Conservation (phyloP, 768 basidiomycete species). For the Clavulina sp. region DNA sequence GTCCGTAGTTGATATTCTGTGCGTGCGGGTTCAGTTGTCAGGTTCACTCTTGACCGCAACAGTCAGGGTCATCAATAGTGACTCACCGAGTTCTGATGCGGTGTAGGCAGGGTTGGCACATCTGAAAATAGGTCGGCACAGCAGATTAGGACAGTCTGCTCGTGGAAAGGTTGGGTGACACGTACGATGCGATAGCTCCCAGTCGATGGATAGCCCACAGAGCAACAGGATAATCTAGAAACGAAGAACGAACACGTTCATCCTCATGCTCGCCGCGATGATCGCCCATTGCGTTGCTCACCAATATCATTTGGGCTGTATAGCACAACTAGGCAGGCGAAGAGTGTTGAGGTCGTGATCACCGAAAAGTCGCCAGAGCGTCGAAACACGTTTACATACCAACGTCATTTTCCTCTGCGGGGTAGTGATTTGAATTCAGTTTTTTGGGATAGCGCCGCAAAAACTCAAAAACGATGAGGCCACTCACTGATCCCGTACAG, state of each 20-base stretch:
- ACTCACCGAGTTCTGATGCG: constrained; percentile 12
- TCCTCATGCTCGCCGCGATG: not conserved
- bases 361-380: not conserved
- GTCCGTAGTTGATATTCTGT: constrained; percentile 11
- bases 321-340: constrained; percentile 5
- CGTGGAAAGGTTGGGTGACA: not conserved
- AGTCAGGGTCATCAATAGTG: not conserved
- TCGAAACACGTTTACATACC: constrained; percentile 8
- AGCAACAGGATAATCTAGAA: constrained; percentile 12
- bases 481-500: constrained; percentile 7
- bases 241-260: not conserved
- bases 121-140: constrained; percentile 4
- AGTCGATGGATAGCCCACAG: constrained; percentile 14
- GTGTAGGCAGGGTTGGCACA: constrained; percentile 14
- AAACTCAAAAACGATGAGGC: too few species aligned
- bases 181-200: constrained; percentile 13
- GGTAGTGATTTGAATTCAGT: not conserved
- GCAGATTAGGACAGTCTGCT: not conserved
- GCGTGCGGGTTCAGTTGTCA: not conserved
- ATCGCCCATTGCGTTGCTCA: not conserved
- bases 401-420: constrained; percentile 11
- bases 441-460: not conserved
- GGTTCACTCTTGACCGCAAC: not conserved
- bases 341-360: not conserved
- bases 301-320: constrained; percentile 11